These are phyloP conservation scores for Eugenia klotzschiana DNA, from an alignment of 441 rosid genomes.

Conservation along the genomic window DNA sequence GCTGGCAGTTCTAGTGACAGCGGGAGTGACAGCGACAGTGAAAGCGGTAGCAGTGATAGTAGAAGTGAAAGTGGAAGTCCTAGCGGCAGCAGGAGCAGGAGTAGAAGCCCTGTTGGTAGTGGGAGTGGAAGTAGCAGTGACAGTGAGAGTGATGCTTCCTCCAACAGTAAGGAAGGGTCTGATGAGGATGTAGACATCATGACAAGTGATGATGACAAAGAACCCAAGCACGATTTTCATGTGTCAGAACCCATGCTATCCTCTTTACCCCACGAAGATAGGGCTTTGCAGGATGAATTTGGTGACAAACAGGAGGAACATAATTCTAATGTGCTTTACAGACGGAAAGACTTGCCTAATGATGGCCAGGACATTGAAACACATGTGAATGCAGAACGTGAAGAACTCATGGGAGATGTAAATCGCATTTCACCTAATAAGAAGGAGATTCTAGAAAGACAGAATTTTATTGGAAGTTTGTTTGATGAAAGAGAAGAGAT, in stretches of 20 bases:
- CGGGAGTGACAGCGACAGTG: constrained; percentile 73
- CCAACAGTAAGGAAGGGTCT: constrained; percentile 74
- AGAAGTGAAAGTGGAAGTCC: background rate
- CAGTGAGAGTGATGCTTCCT: constrained; percentile 85
- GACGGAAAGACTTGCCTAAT: constrained; percentile 43
- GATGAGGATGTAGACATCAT: constrained; percentile 96
- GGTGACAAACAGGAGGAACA: constrained; percentile 34
- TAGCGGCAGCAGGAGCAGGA: constrained; percentile 21
- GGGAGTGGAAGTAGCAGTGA: constrained; percentile 78
- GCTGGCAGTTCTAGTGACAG: constrained; percentile 74
- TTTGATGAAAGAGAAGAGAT: constrained; percentile 61
- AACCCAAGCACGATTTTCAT: constrained; percentile 24
- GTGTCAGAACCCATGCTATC: constrained; percentile 22
- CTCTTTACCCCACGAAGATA: constrained; percentile 8
- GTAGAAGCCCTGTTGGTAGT: constrained; percentile 37
- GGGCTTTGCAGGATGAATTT: constrained; percentile 17
- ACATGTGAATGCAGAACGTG: constrained; percentile 19
- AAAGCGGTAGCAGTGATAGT: constrained; percentile 8
- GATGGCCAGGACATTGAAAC: constrained; percentile 40
- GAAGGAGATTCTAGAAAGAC: constrained; percentile 38
- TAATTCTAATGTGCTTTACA: constrained; percentile 39
- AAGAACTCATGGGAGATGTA: constrained; percentile 24
- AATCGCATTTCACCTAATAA: constrained; percentile 20
- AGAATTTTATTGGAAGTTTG: constrained; percentile 60
- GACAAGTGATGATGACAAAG: constrained; percentile 77